Conservation (phyloP, 2,329 filamentous ascomycete genomes). For the Aspergillus alliaceus region DNA sequence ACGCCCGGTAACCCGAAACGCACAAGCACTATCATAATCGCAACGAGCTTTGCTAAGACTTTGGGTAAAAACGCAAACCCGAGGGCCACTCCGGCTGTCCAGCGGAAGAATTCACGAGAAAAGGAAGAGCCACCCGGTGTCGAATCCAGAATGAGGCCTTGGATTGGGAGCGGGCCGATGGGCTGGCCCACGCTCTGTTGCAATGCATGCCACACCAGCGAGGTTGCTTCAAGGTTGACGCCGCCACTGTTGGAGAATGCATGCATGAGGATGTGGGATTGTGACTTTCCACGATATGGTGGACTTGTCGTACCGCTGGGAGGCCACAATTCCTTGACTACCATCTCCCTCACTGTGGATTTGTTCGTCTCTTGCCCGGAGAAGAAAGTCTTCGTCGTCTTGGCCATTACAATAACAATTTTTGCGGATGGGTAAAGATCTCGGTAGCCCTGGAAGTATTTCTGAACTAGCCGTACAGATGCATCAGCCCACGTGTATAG, state of each 20-base stretch:
- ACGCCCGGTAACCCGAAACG: background rate
- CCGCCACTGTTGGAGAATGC: conserved; percentile 4
- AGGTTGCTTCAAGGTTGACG: conserved; percentile 1
- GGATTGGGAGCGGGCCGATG: background rate
- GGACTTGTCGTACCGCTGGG: too few relatives aligned
- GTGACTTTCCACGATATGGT: background rate
- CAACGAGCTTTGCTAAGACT: background rate
- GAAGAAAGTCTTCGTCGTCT: background rate
- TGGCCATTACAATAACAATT: background rate
- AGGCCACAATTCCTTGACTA: background rate
- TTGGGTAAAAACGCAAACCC: conserved; percentile 2
- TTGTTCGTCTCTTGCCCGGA: background rate
- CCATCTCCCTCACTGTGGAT: background rate
- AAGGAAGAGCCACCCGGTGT: background rate
- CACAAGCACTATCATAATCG: background rate
- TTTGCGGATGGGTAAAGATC: background rate
- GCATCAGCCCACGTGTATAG: conserved; percentile 6
- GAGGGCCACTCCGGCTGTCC: background rate
- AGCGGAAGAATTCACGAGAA: background rate
- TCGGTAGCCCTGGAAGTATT: background rate
- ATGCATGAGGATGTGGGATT: conserved; percentile 1
- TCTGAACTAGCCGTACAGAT: background rate
- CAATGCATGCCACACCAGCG: background rate
- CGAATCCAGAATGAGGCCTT: conserved; percentile 3
- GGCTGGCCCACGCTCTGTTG: background rate